Conservation (phyloP, 257 asterid genomes). For the Gentiana straminea region DNA sequence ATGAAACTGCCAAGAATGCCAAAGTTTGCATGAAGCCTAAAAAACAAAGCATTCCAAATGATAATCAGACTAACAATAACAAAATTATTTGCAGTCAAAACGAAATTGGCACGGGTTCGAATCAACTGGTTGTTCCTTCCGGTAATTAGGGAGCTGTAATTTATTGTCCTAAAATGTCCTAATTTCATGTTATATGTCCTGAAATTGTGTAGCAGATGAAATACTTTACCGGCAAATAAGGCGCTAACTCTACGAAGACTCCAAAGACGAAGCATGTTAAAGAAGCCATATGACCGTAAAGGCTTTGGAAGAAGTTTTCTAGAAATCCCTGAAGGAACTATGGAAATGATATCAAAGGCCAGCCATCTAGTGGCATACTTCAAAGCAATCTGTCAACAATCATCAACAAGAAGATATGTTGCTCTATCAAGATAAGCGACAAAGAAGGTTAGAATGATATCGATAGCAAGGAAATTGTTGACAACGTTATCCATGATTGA, state of each 20-base stretch:
- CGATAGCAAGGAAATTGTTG: slow-evolving; percentile 66
- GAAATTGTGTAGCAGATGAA: neutral
- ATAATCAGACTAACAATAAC: no score
- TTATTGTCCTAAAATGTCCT: no score
- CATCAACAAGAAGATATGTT: slow-evolving; percentile 61
- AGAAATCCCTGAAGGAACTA: slow-evolving; percentile 73
- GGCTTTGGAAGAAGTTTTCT: slow-evolving; percentile 44
- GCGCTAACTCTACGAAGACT: slow-evolving; percentile 81
- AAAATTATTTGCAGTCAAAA: no score
- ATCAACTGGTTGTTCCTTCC: no score
- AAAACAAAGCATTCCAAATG: no score
- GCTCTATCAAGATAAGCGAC: slow-evolving; percentile 67
- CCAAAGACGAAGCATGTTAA: slow-evolving; percentile 91
- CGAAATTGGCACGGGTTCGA: no score
- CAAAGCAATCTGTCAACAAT: slow-evolving; percentile 45
- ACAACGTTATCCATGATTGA: slow-evolving; percentile 62
- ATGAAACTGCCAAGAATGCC: no score
- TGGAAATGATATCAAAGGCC: slow-evolving; percentile 54
- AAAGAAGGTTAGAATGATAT: slow-evolving; percentile 75
- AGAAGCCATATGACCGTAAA: slow-evolving; percentile 49
- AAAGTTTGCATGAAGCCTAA: no score
- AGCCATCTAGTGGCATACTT: slow-evolving; percentile 53
- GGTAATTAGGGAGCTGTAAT: no score
- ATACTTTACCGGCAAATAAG: slow-evolving; percentile 55
- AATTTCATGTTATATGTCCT: no score